Evolutionary conservation across 1,284 basidiomycete species (phyloP), one percentile per base, ranked within the genome.

Genomic region (Apiotrichum gracile): DNA sequence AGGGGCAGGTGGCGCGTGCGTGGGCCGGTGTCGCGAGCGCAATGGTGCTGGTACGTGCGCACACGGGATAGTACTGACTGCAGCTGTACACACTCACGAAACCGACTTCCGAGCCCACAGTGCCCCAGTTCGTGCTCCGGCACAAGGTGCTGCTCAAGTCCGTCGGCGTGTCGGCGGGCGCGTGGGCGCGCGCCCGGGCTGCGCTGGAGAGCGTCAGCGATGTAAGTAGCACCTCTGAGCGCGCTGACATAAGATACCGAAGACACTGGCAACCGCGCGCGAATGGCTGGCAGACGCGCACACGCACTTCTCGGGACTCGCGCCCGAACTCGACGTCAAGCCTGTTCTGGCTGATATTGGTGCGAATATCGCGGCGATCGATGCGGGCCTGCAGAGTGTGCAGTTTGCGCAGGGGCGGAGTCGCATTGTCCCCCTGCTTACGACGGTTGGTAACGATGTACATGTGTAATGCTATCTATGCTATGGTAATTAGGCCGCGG

Each of bases 11-110:
- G 62, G 60, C 60, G 6, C 40, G 44, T 2, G 41, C 58, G 2
- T 71, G 68, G 68, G 39, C 31, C 0, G 37, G 48, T 13, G 54
- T 69, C 1, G 52, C 64, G 0, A 22, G 46, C 0, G 67, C 57
- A 1, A 65, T 69, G 61, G 41, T 60, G 3, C n/a, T 58, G n/a
- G 68, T 72, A n/a, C n/a, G n/a, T n/a, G n/a, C n/a, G n/a, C n/a
- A n/a, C n/a, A n/a, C n/a, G n/a, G n/a, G n/a, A n/a, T n/a, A n/a
- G n/a, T n/a, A n/a, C n/a, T n/a, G n/a, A n/a, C n/a, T n/a, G n/a
- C n/a, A n/a, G n/a, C n/a, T n/a, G n/a, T n/a, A n/a, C n/a, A n/a
- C n/a, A n/a, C n/a, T n/a, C n/a, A n/a, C n/a, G n/a, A n/a, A n/a
- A 10, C 25, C 48, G 13, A 5, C 17, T 17, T 2, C 7, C 4